A percentile compares a stretch with the other conserved stretches of the same genome.
Conservation (phyloP, 495 filamentous ascomycete genomes). For the Tuber magnatum region DNA sequence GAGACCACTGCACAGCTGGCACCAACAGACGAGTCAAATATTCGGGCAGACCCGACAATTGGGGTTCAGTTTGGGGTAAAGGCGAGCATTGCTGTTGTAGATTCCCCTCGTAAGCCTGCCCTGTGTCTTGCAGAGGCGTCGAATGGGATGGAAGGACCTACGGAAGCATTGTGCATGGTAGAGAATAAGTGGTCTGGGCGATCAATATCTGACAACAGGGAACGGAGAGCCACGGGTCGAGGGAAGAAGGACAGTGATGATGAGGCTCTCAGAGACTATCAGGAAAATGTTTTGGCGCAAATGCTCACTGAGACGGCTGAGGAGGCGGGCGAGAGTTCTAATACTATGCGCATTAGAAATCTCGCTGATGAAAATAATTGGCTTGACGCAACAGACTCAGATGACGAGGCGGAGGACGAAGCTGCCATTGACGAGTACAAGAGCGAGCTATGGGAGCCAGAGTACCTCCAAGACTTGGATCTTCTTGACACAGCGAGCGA, state of each 20-base stretch:
- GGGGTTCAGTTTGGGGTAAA: neutral
- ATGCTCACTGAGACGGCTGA: slow-evolving; percentile 24
- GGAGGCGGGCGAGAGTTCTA: slow-evolving; percentile 5
- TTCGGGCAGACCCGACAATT: neutral
- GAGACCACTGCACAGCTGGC: neutral
- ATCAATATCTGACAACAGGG: slow-evolving; percentile 27
- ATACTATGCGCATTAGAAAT: slow-evolving; percentile 40
- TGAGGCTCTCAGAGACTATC: slow-evolving; percentile 64
- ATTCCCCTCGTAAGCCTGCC: neutral
- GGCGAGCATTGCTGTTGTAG: neutral
- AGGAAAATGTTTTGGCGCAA: slow-evolving; percentile 55
- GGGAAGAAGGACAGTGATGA: slow-evolving; percentile 45
- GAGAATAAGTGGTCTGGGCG: neutral
- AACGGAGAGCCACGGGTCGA: slow-evolving; percentile 17
- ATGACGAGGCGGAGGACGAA: slow-evolving; percentile 19
- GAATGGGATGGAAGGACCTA: neutral
- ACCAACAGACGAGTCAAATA: neutral
- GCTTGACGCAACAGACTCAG: slow-evolving; percentile 31
- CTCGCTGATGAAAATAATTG: slow-evolving; percentile 46
- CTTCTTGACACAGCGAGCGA: slow-evolving; percentile 46
- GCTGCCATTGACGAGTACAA: slow-evolving; percentile 31
- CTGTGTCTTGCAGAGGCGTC: neutral
- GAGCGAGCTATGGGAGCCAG: slow-evolving; percentile 42
- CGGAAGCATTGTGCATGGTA: neutral
- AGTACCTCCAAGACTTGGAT: slow-evolving; percentile 46